These are phyloP conservation scores for Penicillium simplicissimum DNA, from an alignment of 495 filamentous ascomycete genomes.

Conservation along the genomic window DNA sequence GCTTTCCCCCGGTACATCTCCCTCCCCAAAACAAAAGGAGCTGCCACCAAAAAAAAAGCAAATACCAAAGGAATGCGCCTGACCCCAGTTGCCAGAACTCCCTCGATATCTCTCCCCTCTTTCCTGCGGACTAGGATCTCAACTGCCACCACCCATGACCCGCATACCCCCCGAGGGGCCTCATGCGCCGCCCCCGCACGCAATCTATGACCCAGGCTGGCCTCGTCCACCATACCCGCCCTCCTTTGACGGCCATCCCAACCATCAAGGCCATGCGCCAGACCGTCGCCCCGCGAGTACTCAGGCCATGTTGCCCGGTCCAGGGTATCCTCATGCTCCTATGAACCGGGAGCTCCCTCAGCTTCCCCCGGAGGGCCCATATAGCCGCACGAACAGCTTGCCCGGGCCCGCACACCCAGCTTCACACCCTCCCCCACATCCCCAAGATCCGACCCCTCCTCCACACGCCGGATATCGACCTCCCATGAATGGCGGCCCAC, in stretches of 20 bases:
- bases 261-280: slow-evolving; percentile 19
- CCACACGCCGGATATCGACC: slow-evolving; percentile 34
- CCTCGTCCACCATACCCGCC: slow-evolving; percentile 34
- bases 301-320: slow-evolving; percentile 31
- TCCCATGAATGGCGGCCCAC: slow-evolving; percentile 38
- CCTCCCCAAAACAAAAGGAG: not conserved
- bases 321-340: slow-evolving; percentile 35
- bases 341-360: slow-evolving; percentile 44
- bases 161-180: slow-evolving; percentile 36
- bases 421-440: slow-evolving; percentile 31
- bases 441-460: slow-evolving; percentile 25
- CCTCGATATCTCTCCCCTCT: slow-evolving; percentile 7
- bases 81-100: slow-evolving; percentile 13
- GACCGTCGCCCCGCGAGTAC: slow-evolving; percentile 39
- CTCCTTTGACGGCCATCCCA: slow-evolving; percentile 25
- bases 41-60: not conserved
- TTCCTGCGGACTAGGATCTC: slow-evolving; percentile 14
- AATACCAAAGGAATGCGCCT: slow-evolving; percentile 15
- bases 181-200: slow-evolving; percentile 31
- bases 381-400: slow-evolving; percentile 37
- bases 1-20: slow-evolving; percentile 19
- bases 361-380: slow-evolving; percentile 38
- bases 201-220: slow-evolving; percentile 39
- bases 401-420: slow-evolving; percentile 34
- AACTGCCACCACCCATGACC: slow-evolving; percentile 31